Conservation (phyloP, 495 filamentous ascomycete species). For the Schizothecium vesticola region DNA sequence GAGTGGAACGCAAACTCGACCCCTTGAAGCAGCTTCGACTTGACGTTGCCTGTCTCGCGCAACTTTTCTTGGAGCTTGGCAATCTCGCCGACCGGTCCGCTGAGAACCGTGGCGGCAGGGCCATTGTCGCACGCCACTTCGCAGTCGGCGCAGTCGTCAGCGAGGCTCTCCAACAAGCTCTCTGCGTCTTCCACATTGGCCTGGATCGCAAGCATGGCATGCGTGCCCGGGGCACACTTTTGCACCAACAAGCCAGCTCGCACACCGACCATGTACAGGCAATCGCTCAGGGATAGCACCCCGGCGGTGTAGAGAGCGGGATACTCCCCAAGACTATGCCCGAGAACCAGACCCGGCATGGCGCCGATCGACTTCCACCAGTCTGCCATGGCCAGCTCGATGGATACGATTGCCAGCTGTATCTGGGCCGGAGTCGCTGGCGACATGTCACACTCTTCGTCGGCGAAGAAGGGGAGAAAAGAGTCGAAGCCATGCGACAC, state of each 20-base stretch:
- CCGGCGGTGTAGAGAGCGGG: slow-evolving; percentile 65
- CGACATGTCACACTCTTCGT: slow-evolving; percentile 36
- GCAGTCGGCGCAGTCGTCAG: slow-evolving; percentile 40
- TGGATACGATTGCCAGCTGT: slow-evolving; percentile 65
- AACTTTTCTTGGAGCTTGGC: slow-evolving; percentile 46
- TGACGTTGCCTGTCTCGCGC: slow-evolving; percentile 37
- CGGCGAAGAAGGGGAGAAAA: slow-evolving; percentile 58
- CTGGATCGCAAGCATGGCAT: slow-evolving; percentile 49
- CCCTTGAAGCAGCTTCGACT: slow-evolving; percentile 43
- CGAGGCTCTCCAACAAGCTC: slow-evolving; percentile 7
- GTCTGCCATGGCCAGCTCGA: slow-evolving; percentile 75
- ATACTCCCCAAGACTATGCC: slow-evolving; percentile 75
- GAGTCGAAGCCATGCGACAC: slow-evolving; percentile 64
- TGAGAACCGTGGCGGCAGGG: slow-evolving; percentile 44
- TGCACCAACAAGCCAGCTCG: slow-evolving; percentile 62
- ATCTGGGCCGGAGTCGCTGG: slow-evolving; percentile 63
- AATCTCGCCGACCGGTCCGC: slow-evolving; percentile 40
- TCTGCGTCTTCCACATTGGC: slow-evolving; percentile 11
- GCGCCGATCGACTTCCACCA: slow-evolving; percentile 73
- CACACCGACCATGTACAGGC: slow-evolving; percentile 61
- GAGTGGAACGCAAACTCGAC: slow-evolving; percentile 58
- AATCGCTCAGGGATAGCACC: slow-evolving; percentile 59
- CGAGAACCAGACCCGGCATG: slow-evolving; percentile 66
- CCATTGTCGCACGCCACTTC: slow-evolving; percentile 53
- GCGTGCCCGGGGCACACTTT: slow-evolving; percentile 55